Evolutionary conservation across 2,329 filamentous ascomycete genomes (phyloP), one percentile per base, ranked within the genome.

Genomic region (Mycosphaerella sp.): DNA sequence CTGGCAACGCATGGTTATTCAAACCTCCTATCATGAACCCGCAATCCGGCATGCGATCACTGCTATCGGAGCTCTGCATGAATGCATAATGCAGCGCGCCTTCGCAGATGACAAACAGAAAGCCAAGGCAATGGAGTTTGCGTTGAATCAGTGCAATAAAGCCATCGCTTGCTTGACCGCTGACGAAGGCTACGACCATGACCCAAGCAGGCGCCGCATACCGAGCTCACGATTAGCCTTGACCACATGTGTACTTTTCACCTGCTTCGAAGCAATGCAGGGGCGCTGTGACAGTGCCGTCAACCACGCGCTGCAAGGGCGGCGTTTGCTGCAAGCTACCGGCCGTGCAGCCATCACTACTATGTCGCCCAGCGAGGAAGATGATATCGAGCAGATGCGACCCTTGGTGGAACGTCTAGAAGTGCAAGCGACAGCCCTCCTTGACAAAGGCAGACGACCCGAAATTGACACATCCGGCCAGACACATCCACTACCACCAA

Each of bases 181-280:
- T 17, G 57, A 60, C 36, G 58, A 59, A 30, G 52, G 49, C 12
- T 41, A 48, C 41, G 50, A 53, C 18, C 45, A 52, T 37, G 54
- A 55, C 18, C 36, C 56, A 1, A 55, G 57, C 39, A 42, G 52
- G 30, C 52, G 49, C 18, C 47, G 55, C 16, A 60, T 55, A 25
- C 58, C 52, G 21, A 63, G 60, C 37, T 62, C 59, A 25, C 47
- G 60, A 14, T 50, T 66, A 13, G 61, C 62, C 12, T 50, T 67
- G 27, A 64, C 60, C 12, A 65, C 64, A 2, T 67, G 64, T 48
- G 62, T 66, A 5, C 57, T 67, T 9, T 67, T 66, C 37, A 67
- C 64, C 5, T 65, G 64, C 49, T 65, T 67, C 42, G 64, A 67
- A 50, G 59, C 64, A 7, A 62, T 66, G 62, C 64, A 66, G 54